Conservation (phyloP, 2,329 filamentous ascomycete genomes). For the Colletotrichum kahawae region DNA sequence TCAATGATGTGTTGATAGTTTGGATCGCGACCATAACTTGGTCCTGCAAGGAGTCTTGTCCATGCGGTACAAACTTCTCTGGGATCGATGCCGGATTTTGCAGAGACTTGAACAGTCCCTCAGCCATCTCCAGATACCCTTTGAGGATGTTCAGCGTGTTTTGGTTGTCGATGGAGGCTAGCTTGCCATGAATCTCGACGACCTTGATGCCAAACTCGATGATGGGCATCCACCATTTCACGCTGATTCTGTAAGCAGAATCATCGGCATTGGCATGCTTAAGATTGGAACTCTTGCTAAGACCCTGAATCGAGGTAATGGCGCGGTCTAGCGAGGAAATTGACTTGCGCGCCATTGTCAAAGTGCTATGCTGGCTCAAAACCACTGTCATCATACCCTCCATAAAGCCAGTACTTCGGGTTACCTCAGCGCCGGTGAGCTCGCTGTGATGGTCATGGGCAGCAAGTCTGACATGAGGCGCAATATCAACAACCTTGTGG, state of each 20-base stretch:
- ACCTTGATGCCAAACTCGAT: constrained; percentile 66
- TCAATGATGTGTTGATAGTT: neutral
- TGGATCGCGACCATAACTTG: neutral
- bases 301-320: constrained; percentile 21
- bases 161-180: constrained; percentile 59
- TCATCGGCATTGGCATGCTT: constrained; percentile 8
- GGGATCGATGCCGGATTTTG: constrained; percentile 55
- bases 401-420: constrained; percentile 81
- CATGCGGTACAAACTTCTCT: constrained; percentile 50
- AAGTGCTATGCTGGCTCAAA: constrained; percentile 61
- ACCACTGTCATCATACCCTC: constrained; percentile 80
- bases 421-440: constrained; percentile 79
- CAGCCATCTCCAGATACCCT: constrained; percentile 55
- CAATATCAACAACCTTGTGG: constrained; percentile 78
- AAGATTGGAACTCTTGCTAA: constrained; percentile 1
- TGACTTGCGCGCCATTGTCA: constrained; percentile 45
- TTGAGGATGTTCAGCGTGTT: constrained; percentile 49
- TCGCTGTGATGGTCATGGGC: constrained; percentile 82
- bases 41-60: constrained; percentile 42
- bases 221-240: constrained; percentile 72
- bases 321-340: constrained; percentile 31
- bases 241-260: constrained; percentile 31
- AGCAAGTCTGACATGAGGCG: constrained; percentile 70
- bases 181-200: constrained; percentile 68
- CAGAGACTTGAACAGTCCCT: constrained; percentile 45